phyloP scores from a whole-genome alignment of 169 alveolate genomes.

The Plasmodium gonderi region DNA sequence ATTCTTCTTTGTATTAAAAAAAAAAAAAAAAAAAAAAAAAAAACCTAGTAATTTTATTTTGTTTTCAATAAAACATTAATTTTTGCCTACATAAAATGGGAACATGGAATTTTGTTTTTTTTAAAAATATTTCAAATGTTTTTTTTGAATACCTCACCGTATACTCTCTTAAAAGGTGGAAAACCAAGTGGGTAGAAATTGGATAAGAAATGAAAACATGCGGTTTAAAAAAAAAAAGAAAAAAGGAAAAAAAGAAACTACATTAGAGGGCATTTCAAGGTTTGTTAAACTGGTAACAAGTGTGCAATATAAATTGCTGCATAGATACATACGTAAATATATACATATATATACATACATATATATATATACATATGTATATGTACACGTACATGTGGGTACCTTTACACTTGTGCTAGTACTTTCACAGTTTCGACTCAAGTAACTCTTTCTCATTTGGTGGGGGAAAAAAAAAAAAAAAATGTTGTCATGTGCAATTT shows the following conservation, averaged over 20 bases:
- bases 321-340: neutral
- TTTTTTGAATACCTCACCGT: neutral
- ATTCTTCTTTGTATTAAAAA: too few relatives aligned
- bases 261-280: neutral
- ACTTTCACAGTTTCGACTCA: neutral
- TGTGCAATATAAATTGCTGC: neutral
- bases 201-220: too few relatives aligned
- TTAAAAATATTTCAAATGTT: conserved; percentile 7
- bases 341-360: neutral
- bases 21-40: too few relatives aligned
- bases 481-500: neutral
- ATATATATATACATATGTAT: neutral
- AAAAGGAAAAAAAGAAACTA: neutral
- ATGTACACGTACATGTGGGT: neutral
- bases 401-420: neutral
- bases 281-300: neutral
- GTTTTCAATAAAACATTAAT: conserved; percentile 14
- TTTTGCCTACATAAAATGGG: neutral
- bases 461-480: neutral
- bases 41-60: conserved; percentile 14
- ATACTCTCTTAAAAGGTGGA: too few relatives aligned
- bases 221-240: neutral
- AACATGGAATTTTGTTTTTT: neutral
- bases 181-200: too few relatives aligned
- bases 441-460: neutral